Conservation (phyloP, 257 asterid species). For the Fraxinus cuspidata region DNA sequence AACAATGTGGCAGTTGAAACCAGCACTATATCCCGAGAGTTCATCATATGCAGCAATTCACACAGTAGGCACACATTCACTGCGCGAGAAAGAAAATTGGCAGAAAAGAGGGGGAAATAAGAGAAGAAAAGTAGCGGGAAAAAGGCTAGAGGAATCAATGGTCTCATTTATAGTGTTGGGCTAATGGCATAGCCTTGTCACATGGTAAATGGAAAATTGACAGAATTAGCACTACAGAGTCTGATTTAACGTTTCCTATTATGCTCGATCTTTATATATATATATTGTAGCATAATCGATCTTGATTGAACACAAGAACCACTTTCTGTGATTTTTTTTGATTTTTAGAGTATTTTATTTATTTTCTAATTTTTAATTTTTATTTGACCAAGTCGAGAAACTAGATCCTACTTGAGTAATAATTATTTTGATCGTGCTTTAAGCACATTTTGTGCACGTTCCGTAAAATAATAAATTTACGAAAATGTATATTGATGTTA, state of each 20-base stretch:
- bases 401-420: too few relatives aligned
- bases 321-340: too few relatives aligned
- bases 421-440: too few relatives aligned
- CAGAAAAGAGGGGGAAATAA: slow-evolving; percentile 22
- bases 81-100: slow-evolving; percentile 3
- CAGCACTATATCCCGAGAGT: slow-evolving; percentile 61
- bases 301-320: too few relatives aligned
- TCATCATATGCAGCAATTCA: slow-evolving; percentile 37
- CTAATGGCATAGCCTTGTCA: neutral
- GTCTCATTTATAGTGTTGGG: neutral
- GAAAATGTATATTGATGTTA: too few relatives aligned
- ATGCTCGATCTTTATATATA: too few relatives aligned
- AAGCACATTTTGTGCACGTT: too few relatives aligned
- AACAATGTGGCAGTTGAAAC: slow-evolving; percentile 61
- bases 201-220: neutral
- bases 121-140: slow-evolving; percentile 34
- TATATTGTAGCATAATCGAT: too few relatives aligned
- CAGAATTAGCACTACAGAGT: neutral
- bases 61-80: slow-evolving; percentile 15
- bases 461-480: too few relatives aligned
- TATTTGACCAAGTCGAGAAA: too few relatives aligned
- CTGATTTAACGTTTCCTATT: neutral
- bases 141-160: neutral
- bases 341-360: too few relatives aligned
- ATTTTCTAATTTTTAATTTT: too few relatives aligned